Percentiles rank a stretch among this genome's conserved stretches.
Evolutionary conservation across 75 land plant species (phyloP).

Genomic region (Ceratopteris richardii): DNA sequence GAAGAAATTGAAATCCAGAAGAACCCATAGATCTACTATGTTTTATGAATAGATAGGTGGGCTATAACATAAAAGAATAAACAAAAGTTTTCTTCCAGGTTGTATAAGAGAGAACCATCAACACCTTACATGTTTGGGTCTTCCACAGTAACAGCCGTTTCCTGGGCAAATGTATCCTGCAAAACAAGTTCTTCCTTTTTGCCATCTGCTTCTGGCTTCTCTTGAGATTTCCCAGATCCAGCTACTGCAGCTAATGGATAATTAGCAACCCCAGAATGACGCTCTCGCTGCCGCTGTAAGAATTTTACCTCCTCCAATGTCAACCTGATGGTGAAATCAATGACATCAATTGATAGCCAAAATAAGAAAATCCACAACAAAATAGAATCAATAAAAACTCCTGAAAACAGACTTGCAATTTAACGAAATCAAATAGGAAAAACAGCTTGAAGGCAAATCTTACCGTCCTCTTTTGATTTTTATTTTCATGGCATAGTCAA

Average conservation of each 20-base stretch:
- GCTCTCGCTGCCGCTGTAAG: slow-evolving; percentile 83
- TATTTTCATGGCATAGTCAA: no score
- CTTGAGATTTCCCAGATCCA: slow-evolving; percentile 14
- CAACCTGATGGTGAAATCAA: slow-evolving; percentile 28
- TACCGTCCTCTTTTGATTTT: no score
- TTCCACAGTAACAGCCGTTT: slow-evolving; percentile 93
- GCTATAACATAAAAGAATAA: neutral
- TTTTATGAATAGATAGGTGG: no score
- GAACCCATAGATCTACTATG: no score
- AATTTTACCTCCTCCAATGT: slow-evolving; percentile 88
- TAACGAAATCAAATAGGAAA: no score
- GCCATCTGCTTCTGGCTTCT: slow-evolving; percentile 53
- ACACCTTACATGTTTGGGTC: slow-evolving; percentile 98
- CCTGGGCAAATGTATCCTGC: slow-evolving; percentile 98
- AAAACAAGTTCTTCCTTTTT: slow-evolving; percentile 90
- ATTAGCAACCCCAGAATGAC: slow-evolving; percentile 63
- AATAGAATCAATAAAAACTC: no score
- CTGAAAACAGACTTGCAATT: no score
- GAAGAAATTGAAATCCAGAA: no score
- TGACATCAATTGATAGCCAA: no score
- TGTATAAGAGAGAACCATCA: neutral
- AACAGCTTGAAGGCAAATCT: no score
- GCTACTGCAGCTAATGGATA: slow-evolving; percentile 12
- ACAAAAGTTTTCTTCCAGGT: neutral
- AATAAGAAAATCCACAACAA: no score